Evolutionary conservation across 805 yeast species (phyloP), one percentile per base, ranked within the genome.

Genomic region (Metschnikowia anglica): DNA sequence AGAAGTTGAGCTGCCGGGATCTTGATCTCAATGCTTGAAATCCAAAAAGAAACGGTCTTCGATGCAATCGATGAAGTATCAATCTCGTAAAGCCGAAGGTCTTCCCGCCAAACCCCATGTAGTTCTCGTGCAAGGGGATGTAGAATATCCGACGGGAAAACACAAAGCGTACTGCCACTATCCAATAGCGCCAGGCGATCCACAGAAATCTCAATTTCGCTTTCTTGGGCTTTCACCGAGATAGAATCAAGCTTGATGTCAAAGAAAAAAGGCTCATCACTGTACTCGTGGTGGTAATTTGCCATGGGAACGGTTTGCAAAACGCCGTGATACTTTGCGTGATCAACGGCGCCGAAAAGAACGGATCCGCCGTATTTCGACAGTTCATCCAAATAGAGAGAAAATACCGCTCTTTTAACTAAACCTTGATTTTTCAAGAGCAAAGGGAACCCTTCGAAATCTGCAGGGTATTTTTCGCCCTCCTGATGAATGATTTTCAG

Each of bases 391-490:
- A 86, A 67, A 53, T 67, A 83, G 41, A 86, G 65, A 0, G 91
- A 84, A 58, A 82, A 86, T 0, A 77, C 77, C 31, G 72, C 70
- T 35, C 74, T 70, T 30, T 72, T 51, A 42, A 80, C 83, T 29
- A 76, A 52, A 0, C 89, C 90, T 42, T 76, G 74, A 21, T 66
- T 55, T 35, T 73, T 79, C 68, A 88, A 62, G 46, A 74, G 73
- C 43, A 69, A 49, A 0, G 96, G 96, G 44, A 87, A 65, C 60
- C 86, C 85, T 5, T 23, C 23, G 21, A 27, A 27, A 12, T 12
- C 19, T n/a, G 15, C 26, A 37, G 75, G 72, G 61, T 87, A 87
- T 16, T 61, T 61, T 8, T 18, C 15, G 9, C 9, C 31, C 7
- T 19, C 16, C 3, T 10, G 13, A 12, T 29, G 35, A 1, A 48